phyloP scores from a whole-genome alignment of 192 early-diverging fungal species.

The Radiomyces spectabilis region DNA sequence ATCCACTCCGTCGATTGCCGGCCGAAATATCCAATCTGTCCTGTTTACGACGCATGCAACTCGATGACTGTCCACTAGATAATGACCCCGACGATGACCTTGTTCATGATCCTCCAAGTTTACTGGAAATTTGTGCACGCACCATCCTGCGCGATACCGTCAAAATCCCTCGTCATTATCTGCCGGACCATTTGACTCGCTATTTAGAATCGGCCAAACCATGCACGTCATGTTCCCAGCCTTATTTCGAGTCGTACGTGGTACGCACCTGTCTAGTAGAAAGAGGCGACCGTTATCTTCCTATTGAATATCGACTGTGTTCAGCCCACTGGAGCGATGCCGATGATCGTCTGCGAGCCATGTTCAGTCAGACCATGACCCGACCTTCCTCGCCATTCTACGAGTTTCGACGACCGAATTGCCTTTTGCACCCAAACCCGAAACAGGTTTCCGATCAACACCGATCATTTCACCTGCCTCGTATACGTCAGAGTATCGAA shows the following conservation, averaged over 20 bases:
- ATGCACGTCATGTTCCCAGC: constrained; percentile 74
- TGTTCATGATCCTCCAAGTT: constrained; percentile 38
- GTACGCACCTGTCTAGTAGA: constrained; percentile 57
- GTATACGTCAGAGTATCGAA: no score
- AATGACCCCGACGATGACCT: constrained; percentile 31
- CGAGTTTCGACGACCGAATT: no score
- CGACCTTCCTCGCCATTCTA: no score
- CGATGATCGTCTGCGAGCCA: constrained; percentile 45
- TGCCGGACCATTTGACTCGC: constrained; percentile 42
- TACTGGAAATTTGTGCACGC: constrained; percentile 67
- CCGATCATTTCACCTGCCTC: no score
- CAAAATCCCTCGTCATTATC: neutral
- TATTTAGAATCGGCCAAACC: constrained; percentile 51
- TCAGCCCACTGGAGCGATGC: constrained; percentile 66
- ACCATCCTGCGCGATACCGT: constrained; percentile 52
- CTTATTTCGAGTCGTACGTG: constrained; percentile 62
- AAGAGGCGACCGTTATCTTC: constrained; percentile 36
- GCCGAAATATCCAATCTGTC: neutral
- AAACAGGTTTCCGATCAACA: no score
- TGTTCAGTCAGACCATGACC: no score
- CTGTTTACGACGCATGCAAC: neutral
- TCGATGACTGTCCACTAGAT: neutral
- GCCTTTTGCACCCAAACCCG: no score
- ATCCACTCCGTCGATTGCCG: neutral
- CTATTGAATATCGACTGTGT: constrained; percentile 68